Evolutionary conservation across 495 filamentous ascomycete genomes (phyloP), one percentile per base, ranked within the genome.

Genomic region (Cryomyces minteri): DNA sequence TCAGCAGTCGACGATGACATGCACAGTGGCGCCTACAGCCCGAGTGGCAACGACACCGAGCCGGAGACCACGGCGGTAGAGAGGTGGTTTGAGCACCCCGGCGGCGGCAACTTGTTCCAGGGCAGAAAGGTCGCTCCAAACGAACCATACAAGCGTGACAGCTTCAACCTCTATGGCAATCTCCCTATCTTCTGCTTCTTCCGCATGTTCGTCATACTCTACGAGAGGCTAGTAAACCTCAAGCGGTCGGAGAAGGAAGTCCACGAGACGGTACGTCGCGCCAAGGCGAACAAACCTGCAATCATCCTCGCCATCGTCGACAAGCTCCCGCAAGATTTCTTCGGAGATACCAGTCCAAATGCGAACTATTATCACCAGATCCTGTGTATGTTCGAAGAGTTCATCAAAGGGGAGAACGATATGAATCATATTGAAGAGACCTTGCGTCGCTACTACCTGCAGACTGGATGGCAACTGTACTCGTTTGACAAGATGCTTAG

Each of bases 161-260:
- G 67, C 49, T 94, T 82, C 66, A 84, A 86, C 49, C 71, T 96
- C 54, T 99, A 88, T 64, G 79, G 76, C 57, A 96, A 93, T 58
- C 70, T 84, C 47, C 80, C 79, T 40, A 82, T 99, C 39, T 88
- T 82, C 54, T 84, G 84, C 63, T 94, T 99, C 68, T 81, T 99
- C 67, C 79, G 81, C 14, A 76, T 88, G 33, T 93, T 96, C 61
- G 76, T 90, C 59, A 79, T 81, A 4, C 67, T 96, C 5, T 96
- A 88, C 61, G 75, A 79, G 49, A 79, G 92, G 33, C 71, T 99
- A 9, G 64, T 77, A 45, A 74, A 79, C 43, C 74, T 96, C 62
- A 95, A 94, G 65, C 64, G 76, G 30, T 73, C 76, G 53, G 84
- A 81, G 58, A 70, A 68, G 12, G 69, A 77, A 40, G 88, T 88